phyloP scores from a whole-genome alignment of 2,329 filamentous ascomycete species.

The Purpureocillium lavendulum region DNA sequence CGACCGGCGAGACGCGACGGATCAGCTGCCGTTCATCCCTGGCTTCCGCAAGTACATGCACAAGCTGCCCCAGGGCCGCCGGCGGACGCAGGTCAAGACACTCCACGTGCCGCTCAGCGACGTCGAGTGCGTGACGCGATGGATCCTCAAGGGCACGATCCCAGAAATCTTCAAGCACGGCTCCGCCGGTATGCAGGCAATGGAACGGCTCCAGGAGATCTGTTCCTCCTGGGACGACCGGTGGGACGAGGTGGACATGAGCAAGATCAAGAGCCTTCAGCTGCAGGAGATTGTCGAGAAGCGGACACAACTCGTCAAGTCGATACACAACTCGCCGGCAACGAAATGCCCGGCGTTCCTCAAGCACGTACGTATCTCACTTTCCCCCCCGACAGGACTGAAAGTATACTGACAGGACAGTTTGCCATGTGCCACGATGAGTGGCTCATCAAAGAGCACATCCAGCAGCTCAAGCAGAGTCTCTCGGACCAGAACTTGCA shows the following conservation, averaged over 20 bases:
- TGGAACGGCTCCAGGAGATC: slow-evolving; percentile 59
- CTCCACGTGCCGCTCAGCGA: slow-evolving; percentile 65
- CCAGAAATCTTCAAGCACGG: slow-evolving; percentile 50
- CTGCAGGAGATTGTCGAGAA: slow-evolving; percentile 73
- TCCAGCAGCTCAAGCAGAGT: slow-evolving; percentile 74
- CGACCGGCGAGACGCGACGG: slow-evolving; percentile 66
- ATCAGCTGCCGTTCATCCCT: slow-evolving; percentile 76
- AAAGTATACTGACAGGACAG: slow-evolving; percentile 33
- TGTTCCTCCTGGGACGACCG: slow-evolving; percentile 67
- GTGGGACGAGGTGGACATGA: slow-evolving; percentile 82
- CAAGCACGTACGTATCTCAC: slow-evolving; percentile 65
- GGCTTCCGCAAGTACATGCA: slow-evolving; percentile 61
- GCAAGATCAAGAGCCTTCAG: slow-evolving; percentile 71
- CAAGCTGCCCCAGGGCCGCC: slow-evolving; percentile 55
- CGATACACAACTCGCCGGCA: slow-evolving; percentile 57
- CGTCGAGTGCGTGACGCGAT: slow-evolving; percentile 77
- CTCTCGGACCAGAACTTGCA: slow-evolving; percentile 97
- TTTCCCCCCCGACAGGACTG: not conserved
- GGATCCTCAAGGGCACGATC: slow-evolving; percentile 48
- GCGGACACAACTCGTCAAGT: slow-evolving; percentile 53
- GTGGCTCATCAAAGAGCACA: slow-evolving; percentile 93
- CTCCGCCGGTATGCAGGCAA: slow-evolving; percentile 43
- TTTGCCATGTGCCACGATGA: slow-evolving; percentile 95
- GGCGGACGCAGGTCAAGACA: slow-evolving; percentile 60
- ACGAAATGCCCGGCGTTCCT: slow-evolving; percentile 68